phyloP scores from a whole-genome alignment of 805 yeast species.

The Saccharomyces paradoxus region DNA sequence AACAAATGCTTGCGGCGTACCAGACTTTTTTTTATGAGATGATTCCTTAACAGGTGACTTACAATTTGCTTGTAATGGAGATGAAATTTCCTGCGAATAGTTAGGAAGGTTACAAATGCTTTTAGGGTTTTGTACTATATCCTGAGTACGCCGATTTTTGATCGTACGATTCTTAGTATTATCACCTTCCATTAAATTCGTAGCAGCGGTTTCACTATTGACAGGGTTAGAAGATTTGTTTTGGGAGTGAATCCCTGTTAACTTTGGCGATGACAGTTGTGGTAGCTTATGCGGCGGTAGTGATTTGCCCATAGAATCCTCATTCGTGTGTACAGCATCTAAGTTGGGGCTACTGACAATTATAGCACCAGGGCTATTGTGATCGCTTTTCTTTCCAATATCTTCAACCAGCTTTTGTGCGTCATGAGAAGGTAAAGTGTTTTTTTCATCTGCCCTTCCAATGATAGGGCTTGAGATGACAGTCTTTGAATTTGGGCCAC shows the following conservation, averaged over 20 bases:
- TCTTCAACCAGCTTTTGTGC: neutral
- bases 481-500: neutral
- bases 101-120: neutral
- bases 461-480: neutral
- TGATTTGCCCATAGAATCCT: neutral
- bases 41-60: neutral
- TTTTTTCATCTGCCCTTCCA: neutral
- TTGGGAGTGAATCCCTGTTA: neutral
- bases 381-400: neutral
- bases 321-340: neutral
- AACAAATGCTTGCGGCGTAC: conserved; percentile 11
- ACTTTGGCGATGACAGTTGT: neutral
- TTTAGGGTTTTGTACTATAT: neutral
- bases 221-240: neutral
- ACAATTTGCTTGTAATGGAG: neutral
- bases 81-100: neutral
- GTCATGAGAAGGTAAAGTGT: neutral
- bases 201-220: neutral
- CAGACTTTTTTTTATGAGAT: too few relatives aligned
- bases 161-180: neutral
- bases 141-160: neutral
- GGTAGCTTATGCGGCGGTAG: neutral
- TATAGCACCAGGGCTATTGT: neutral
- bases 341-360: neutral
- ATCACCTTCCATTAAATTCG: neutral